These are phyloP conservation scores for Verticillium nonalfalfae DNA, from an alignment of 2,329 filamentous ascomycete species.

Conservation along the genomic window DNA sequence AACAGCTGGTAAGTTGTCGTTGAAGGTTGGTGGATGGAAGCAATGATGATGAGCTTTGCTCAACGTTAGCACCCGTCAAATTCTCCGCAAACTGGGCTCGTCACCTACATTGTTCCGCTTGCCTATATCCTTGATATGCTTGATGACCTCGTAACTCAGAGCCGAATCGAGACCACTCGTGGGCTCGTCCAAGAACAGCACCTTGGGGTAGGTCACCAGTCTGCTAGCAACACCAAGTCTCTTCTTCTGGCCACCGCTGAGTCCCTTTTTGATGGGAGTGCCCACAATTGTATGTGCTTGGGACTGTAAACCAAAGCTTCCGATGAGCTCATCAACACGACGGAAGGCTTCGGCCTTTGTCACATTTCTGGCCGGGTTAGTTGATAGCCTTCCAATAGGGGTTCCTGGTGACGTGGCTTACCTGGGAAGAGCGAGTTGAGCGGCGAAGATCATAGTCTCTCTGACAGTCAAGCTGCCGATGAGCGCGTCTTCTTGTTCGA, in stretches of 20 bases:
- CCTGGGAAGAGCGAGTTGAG: constrained; percentile 43
- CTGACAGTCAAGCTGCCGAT: constrained; percentile 74
- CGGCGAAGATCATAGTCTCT: constrained; percentile 75
- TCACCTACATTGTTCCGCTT: constrained; percentile 54
- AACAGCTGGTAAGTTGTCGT: constrained; percentile 74
- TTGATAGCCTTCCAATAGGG: neutral
- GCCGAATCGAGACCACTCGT: constrained; percentile 79
- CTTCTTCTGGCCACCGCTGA: constrained; percentile 81
- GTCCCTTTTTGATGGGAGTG: constrained; percentile 75
- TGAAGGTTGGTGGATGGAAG: constrained; percentile 81
- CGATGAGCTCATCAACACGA: constrained; percentile 60
- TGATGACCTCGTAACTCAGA: constrained; percentile 70
- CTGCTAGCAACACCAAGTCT: constrained; percentile 74
- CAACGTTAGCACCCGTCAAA: neutral
- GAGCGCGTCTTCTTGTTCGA: constrained; percentile 83
- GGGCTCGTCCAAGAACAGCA: constrained; percentile 79
- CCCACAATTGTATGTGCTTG: constrained; percentile 70
- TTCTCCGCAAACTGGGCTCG: neutral
- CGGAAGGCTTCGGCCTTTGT: constrained; percentile 48
- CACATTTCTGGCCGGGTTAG: constrained; percentile 20
- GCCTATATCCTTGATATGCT: constrained; percentile 62
- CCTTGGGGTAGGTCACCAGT: constrained; percentile 72
- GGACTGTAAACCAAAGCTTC: constrained; percentile 64
- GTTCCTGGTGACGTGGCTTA: neutral
- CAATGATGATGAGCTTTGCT: constrained; percentile 64